Evolutionary conservation across 2,329 filamentous ascomycete genomes (phyloP), one percentile per base, ranked within the genome.

Genomic region (Huntiella decipiens): DNA sequence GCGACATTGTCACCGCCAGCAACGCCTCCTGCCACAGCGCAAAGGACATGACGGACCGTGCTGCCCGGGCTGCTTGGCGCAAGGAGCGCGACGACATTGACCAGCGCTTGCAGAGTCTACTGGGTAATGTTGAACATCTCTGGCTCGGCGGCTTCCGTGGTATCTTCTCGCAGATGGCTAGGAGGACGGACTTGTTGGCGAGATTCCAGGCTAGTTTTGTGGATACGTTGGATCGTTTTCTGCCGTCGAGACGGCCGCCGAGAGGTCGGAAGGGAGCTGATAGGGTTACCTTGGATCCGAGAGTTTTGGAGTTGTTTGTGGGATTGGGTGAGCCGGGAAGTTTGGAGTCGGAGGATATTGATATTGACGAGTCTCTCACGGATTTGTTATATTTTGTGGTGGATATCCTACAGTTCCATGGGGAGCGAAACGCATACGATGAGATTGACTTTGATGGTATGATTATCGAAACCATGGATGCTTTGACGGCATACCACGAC

Each of bases 101-200:
- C 56, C 63, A 65, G 31, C 77, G 84, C 7, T 68, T 98, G 17
- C 77, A 75, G 51, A 78, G 82, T 43, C 70, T 98, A 7, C 67
- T 98, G 1, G 68, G 77, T 45, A 92, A 85, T 50, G 81, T 98
- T 35, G 88, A 98, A 60, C 80, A 82, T 51, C 78, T 91, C 16
- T 98, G 91, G 91, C 73, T 98, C 4, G 87, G 88, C 42, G 91
- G 91, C 0, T 98, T 98, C 68, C 80, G 78, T 48, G 87, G 88
- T 12, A 79, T 98, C n/a, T 88, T 98, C 56, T 87, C 85, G 1
- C 80, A 83, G 45, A 73, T 82, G 45, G 61, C 66, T 42, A 69
- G 71, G 34, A 69, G 79, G 15, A 64, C 73, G 1, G 70, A 77
- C 19, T 64, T 83, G 8, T 63, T 96, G 31, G 71, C 74, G 4